These are phyloP conservation scores for Boletus rubescentipes DNA, from an alignment of 768 basidiomycete genomes.

Conservation along the genomic window DNA sequence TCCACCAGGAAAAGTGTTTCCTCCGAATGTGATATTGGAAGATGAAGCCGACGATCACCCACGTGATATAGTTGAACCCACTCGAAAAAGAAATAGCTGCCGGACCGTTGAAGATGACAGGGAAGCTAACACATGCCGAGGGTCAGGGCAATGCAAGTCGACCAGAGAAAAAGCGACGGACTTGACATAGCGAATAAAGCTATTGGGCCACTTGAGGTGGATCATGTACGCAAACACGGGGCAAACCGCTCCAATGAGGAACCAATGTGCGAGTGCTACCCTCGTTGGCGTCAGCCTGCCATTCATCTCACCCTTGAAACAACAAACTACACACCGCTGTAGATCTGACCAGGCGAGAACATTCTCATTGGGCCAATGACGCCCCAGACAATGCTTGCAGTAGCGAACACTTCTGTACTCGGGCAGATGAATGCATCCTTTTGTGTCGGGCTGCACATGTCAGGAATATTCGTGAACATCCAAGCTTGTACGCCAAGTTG, in stretches of 20 bases:
- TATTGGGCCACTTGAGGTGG: slow-evolving; percentile 59
- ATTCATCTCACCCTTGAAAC: not conserved
- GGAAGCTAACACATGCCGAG: slow-evolving; percentile 32
- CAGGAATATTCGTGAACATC: slow-evolving; percentile 46
- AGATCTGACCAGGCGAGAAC: slow-evolving; percentile 68
- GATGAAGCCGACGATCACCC: slow-evolving; percentile 63
- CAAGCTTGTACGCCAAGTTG: slow-evolving; percentile 68
- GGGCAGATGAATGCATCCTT: slow-evolving; percentile 68
- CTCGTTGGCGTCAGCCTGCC: not conserved
- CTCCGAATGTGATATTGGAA: slow-evolving; percentile 63
- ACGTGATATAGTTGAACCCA: slow-evolving; percentile 63
- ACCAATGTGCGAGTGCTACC: slow-evolving; percentile 60
- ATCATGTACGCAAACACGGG: slow-evolving; percentile 57
- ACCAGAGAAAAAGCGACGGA: slow-evolving; percentile 31
- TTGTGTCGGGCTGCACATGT: slow-evolving; percentile 32
- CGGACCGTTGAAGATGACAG: slow-evolving; percentile 55
- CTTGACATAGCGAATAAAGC: slow-evolving; percentile 63
- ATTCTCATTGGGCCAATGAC: slow-evolving; percentile 75
- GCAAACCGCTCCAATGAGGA: slow-evolving; percentile 69
- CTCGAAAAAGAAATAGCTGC: slow-evolving; percentile 63
- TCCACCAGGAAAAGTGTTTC: slow-evolving; percentile 66
- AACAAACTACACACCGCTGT: slow-evolving; percentile 38
- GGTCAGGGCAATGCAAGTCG: not conserved
- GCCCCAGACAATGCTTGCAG: slow-evolving; percentile 79
- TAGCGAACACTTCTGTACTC: slow-evolving; percentile 68